Base-by-base conservation (phyloP, 2,329 filamentous ascomycete genomes). In the Metarhizium sp. region DNA sequence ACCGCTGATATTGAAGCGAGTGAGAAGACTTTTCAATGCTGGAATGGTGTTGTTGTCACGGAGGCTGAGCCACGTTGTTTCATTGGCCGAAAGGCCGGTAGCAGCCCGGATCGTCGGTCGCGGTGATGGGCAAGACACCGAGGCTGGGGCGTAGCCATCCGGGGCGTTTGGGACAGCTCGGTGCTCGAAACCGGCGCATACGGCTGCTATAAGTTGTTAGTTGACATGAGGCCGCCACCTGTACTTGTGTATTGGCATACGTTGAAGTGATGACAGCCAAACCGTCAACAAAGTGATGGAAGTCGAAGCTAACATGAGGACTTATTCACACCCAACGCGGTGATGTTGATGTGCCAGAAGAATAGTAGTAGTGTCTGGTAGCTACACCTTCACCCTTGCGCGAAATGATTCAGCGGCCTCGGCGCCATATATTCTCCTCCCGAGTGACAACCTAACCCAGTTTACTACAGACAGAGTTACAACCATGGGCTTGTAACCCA, bases 61-160 rank as follows among this genome's bases (percentile, higher is more conserved):
- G 14, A 50, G 57, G 6, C 45, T 56, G 5, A 60, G 50, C 60
- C 60, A 62, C 14, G 55, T 55, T n/a, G 56, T 60, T 50, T 62
- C 60, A 18, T 61, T 45, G 10, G 32, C 16, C 11, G 60, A 62
- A 10, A 62, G 49, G 4, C 46, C 55, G 8, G 54, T 58, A 14
- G 59, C 60, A 7, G 38, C n/a, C 25, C 60, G 60, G 40, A 61
- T 54, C 8, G 55, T 52, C 25, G 60, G 60, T 18, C 45, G 53
- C 1, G 59, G 45, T 5, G 47, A 43, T 4, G 60, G 60, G 29
- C 60, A 62, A n/a, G 56, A 51, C 14, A 62, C 59, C 3, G 25
- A 30, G 18, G 55, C 58, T 5, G 60, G 60, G 18, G 57, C 56
- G 45, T 62, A 62, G 18, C 57, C 56, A 49, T 58, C 50, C 13